Percentiles rank a stretch among this genome's conserved stretches.
phyloP scores from a whole-genome alignment of 106 monocot species.

The Cymbidium sinense region DNA sequence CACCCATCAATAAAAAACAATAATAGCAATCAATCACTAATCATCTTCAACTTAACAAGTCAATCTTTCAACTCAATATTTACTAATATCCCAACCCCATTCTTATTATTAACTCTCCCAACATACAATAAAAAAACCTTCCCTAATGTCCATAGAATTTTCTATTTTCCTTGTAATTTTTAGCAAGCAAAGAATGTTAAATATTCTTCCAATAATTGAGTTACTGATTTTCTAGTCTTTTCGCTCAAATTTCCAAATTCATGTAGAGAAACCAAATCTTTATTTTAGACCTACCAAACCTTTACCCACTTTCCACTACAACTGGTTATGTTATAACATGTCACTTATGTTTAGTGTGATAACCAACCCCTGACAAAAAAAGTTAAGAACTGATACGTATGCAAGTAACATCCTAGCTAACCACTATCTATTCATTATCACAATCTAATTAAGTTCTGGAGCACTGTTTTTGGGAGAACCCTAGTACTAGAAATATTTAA shows the following conservation, averaged over 20 bases:
- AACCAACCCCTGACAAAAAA: too few species aligned
- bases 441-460: neutral
- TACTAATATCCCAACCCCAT: too few species aligned
- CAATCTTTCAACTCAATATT: too few species aligned
- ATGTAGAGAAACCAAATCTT: neutral
- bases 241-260: neutral
- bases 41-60: too few species aligned
- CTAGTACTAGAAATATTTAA: neutral
- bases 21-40: too few species aligned
- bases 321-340: neutral
- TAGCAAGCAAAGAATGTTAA: neutral
- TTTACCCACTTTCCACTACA: neutral
- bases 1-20: too few species aligned
- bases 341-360: neutral
- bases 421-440: neutral
- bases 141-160: too few species aligned
- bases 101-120: too few species aligned
- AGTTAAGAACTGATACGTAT: neutral
- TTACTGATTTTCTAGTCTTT: neutral
- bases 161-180: neutral
- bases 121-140: too few species aligned
- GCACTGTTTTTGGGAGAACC: neutral
- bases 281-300: neutral
- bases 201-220: neutral
- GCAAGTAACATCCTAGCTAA: neutral